These are phyloP conservation scores for Silene latifolia DNA, from an alignment of 148 eudicot genomes.

Conservation along the genomic window DNA sequence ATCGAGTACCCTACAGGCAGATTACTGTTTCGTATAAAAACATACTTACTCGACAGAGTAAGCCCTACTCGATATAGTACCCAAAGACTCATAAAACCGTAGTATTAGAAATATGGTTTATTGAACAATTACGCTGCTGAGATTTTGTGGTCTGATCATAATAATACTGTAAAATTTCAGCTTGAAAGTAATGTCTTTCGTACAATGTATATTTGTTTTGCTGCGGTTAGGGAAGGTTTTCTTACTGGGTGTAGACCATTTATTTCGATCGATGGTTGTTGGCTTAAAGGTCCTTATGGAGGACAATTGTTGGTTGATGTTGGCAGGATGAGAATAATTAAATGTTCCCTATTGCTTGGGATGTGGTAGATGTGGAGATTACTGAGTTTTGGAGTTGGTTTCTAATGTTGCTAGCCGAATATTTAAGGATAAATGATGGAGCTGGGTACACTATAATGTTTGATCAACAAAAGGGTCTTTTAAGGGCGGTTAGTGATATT, in stretches of 20 bases:
- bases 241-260: slow-evolving; percentile 13
- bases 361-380: slow-evolving; percentile 6
- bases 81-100: too few species aligned
- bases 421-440: not conserved
- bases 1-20: too few species aligned
- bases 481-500: not conserved
- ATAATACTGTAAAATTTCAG: not conserved
- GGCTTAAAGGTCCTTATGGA: slow-evolving; percentile 6
- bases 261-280: slow-evolving; percentile 16
- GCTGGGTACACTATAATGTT: slow-evolving; percentile 3
- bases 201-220: slow-evolving; percentile 7
- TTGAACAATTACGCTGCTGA: not conserved
- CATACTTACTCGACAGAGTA: too few species aligned
- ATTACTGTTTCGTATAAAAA: too few species aligned
- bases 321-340: slow-evolving; percentile 13
- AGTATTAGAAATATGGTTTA: not conserved
- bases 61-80: too few species aligned
- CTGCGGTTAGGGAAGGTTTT: slow-evolving; percentile 10
- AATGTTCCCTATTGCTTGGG: slow-evolving; percentile 17
- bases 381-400: slow-evolving; percentile 10
- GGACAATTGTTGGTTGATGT: slow-evolving; percentile 11
- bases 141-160: not conserved
- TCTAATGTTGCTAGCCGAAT: not conserved
- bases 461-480: slow-evolving; percentile 6
- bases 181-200: not conserved